Evolutionary conservation across 2,329 filamentous ascomycete species (phyloP), one percentile per base, ranked within the genome.

Genomic region (Monosporascus sp.): DNA sequence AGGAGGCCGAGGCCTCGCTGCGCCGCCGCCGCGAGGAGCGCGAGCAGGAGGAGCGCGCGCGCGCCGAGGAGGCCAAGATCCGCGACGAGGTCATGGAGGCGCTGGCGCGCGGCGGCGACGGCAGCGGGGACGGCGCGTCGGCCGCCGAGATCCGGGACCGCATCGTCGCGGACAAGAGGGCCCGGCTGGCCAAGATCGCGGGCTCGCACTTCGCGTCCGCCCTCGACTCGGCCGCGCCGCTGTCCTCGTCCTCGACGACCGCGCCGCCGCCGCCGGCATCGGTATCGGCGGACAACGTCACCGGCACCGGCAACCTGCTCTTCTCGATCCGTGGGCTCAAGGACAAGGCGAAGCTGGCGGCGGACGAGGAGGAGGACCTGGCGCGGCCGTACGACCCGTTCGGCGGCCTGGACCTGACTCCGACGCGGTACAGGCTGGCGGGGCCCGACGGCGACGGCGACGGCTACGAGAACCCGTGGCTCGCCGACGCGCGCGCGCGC

Each of bases 371-470:
- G 2, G 79, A 82, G 1, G 80, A 81, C 37, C 81, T 81, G 6
- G 85, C 91, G 63, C 85, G 85, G 54, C 86, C 90, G 0, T 97
- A 96, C 72, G 91, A 97, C 73, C 88, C 93, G 0, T 96, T 94
- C 67, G 91, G 85, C 40, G 94, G 91, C 1, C 73, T 92, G 56
- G 73, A 81, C 47, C 81, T 67, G 50, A 77, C 78, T 24, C 82
- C 84, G 22, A 78, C 87, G 61, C 87, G 92, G 62, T 93, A 90
- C 65, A 75, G 79, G 9, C 65, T 95, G 38, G 81, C 85, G 58
- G 51, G 48, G 7, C 18, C 14, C 37, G 40, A 7, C 18, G 79
- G 82, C 49, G 74, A n/a, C 49, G 74, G 79, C 43, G 96, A 82
- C 49, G 74, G 79, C 43, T 96, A 97, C 69, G 81, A 85, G 43